These are phyloP conservation scores for Trichophyton equinum DNA, from an alignment of 2,329 filamentous ascomycete species.

Conservation along the genomic window DNA sequence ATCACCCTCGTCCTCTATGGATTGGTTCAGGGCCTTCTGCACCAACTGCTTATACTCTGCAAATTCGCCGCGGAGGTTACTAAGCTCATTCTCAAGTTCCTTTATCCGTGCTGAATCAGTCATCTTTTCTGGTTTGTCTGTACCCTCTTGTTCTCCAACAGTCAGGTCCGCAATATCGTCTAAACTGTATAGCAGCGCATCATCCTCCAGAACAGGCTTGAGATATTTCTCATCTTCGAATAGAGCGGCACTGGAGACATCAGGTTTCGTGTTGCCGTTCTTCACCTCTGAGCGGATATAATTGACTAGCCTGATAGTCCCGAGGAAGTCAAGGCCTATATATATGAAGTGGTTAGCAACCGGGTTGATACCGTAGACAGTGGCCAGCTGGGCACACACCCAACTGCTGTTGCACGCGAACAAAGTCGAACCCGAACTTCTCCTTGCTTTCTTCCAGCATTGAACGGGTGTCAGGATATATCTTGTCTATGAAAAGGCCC, in stretches of 20 bases:
- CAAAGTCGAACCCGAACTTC: slow-evolving; percentile 54
- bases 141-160: slow-evolving; percentile 14
- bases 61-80: slow-evolving; percentile 48
- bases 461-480: slow-evolving; percentile 49
- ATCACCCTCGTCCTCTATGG: slow-evolving; percentile 48
- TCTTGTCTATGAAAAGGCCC: slow-evolving; percentile 55
- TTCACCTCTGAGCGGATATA: slow-evolving; percentile 43
- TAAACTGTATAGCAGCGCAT: slow-evolving; percentile 74
- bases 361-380: neutral
- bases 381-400: slow-evolving; percentile 25
- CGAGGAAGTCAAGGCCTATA: slow-evolving; percentile 57
- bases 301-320: slow-evolving; percentile 62
- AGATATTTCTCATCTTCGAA: slow-evolving; percentile 72
- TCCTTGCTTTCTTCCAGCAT: slow-evolving; percentile 60
- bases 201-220: slow-evolving; percentile 74
- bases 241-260: slow-evolving; percentile 46
- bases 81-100: slow-evolving; percentile 50
- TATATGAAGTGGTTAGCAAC: slow-evolving; percentile 17
- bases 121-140: slow-evolving; percentile 15
- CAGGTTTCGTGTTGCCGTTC: slow-evolving; percentile 36
- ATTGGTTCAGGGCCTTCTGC: slow-evolving; percentile 53
- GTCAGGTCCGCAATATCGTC: slow-evolving; percentile 54
- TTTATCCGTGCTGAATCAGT: slow-evolving; percentile 38
- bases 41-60: slow-evolving; percentile 53
- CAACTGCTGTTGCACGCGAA: slow-evolving; percentile 43